These are phyloP conservation scores for Lathyrus oleraceus DNA, from an alignment of 306 rosid genomes.

Conservation along the genomic window DNA sequence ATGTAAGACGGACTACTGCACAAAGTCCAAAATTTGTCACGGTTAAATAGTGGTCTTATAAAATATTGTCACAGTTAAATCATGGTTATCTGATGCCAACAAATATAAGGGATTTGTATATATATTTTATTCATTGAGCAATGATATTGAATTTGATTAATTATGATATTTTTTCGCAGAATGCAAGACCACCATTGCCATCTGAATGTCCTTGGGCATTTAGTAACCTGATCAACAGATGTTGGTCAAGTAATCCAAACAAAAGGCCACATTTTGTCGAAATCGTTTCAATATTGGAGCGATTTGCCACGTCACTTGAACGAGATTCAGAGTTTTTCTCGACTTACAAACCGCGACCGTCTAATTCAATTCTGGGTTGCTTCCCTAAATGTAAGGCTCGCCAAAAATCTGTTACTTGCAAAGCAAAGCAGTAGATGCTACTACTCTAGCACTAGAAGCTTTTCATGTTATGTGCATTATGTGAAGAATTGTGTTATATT, in stretches of 20 bases:
- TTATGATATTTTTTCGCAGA: slow-evolving; percentile 51
- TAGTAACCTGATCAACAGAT: slow-evolving; percentile 65
- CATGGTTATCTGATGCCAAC: too few species aligned
- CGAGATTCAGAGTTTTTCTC: slow-evolving; percentile 73
- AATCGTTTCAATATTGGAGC: slow-evolving; percentile 67
- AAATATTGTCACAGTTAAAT: too few species aligned
- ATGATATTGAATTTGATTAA: slow-evolving; percentile 12
- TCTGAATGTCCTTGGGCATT: slow-evolving; percentile 76
- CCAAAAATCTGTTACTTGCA: slow-evolving; percentile 41
- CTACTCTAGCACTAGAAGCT: slow-evolving; percentile 4
- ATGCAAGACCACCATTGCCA: slow-evolving; percentile 93
- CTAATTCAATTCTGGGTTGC: slow-evolving; percentile 45
- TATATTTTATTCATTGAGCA: background rate
- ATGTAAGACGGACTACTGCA: too few species aligned
- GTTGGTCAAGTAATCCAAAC: slow-evolving; percentile 78
- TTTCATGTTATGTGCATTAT: background rate
- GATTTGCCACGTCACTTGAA: slow-evolving; percentile 53
- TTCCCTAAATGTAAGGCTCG: slow-evolving; percentile 53
- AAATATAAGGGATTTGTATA: too few species aligned
- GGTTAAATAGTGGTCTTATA: background rate
- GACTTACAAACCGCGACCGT: slow-evolving; percentile 45
- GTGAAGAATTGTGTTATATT: slow-evolving; percentile 31
- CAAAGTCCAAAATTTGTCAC: too few species aligned
- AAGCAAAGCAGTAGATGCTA: slow-evolving; percentile 31
- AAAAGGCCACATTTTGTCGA: slow-evolving; percentile 84